Base-by-base conservation (phyloP, 2,329 filamentous ascomycete species). In the Shiraia bambusicola region DNA sequence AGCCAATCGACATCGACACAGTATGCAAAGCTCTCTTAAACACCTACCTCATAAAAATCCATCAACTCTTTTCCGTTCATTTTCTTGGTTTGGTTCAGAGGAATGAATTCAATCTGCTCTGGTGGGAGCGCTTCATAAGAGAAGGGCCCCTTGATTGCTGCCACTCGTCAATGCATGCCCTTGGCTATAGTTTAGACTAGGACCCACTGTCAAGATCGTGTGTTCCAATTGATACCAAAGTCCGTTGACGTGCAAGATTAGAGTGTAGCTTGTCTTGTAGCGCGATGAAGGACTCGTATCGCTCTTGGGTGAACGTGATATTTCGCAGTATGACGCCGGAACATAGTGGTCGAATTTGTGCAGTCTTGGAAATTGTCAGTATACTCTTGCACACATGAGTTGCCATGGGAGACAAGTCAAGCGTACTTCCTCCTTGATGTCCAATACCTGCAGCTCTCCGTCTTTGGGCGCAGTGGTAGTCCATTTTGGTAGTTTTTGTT, bases 181-280 rank as follows among this genome's bases (percentile, higher is more conserved):
- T 10, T 14, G 16, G 3, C 16, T 27, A 4, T 25, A 17, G 16
- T 2, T 15, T 4, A 15, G 11, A 22, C 14, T 33, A 11, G 16
- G 8, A 58, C 63, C 32, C 48, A 65, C 61, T 96, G 66, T 97
- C 91, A 51, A 97, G 77, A 67, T 98, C 92, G 71, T 98, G 93
- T 3, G 93, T 98, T 58, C 93, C 93, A 65, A 98, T 96, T 15
- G 92, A 87, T n/a, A 96, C 92, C 33, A 98, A 75, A 1, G 92
- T 96, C 60, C 93, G 79, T 71, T 97, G 88, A 49, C 93, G 83
- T 34, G 93, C 94, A 54, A 98, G 76, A 66, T 98, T 98, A 69
- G 92, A 87, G 75, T 98, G 93, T 34, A 98, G 81, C 76, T 98
- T 98, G 74, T 98, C 94, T 75, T 98, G 93, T 34, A 98, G 80